Evolutionary conservation across 1,284 basidiomycete genomes (phyloP).

Genomic region (Puccinia novopanici): DNA sequence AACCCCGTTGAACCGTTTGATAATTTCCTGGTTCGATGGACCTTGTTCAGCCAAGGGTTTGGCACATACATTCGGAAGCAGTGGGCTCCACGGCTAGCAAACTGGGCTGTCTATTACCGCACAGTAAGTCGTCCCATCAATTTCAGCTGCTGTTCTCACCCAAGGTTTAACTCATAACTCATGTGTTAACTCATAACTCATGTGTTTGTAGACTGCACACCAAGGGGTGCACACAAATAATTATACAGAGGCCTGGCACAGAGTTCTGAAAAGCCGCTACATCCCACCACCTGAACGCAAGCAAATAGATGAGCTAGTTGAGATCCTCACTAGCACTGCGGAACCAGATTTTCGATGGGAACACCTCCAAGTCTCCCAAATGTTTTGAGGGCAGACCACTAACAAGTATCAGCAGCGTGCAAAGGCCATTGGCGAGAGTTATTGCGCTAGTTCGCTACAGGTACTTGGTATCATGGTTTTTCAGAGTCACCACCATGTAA

Average conservation of each 20-base stretch:
- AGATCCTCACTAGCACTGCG: not conserved
- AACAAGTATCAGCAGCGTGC: not conserved
- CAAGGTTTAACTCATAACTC: too few species aligned
- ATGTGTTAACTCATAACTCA: not conserved
- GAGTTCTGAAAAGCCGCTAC: not conserved
- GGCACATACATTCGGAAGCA: not conserved
- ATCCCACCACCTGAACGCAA: not conserved
- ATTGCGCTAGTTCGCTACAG: not conserved
- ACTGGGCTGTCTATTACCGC: not conserved
- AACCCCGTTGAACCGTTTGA: not conserved
- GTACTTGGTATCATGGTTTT: not conserved
- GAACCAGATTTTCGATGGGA: not conserved
- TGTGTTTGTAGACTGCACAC: not conserved
- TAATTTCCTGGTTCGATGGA: not conserved
- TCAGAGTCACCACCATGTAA: not conserved
- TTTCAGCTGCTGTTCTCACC: too few species aligned
- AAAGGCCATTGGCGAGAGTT: not conserved
- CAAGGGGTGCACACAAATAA: constrained; percentile 21
- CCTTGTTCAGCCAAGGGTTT: not conserved
- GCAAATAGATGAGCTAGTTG: not conserved
- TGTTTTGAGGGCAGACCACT: not conserved
- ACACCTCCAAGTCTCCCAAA: not conserved
- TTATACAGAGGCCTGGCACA: not conserved
- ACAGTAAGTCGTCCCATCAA: not conserved
- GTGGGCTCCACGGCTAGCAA: not conserved